Evolutionary conservation across 2,329 filamentous ascomycete species (phyloP), one percentile per base, ranked within the genome.

Genomic region (Nannizziopsis arthrosporioides): DNA sequence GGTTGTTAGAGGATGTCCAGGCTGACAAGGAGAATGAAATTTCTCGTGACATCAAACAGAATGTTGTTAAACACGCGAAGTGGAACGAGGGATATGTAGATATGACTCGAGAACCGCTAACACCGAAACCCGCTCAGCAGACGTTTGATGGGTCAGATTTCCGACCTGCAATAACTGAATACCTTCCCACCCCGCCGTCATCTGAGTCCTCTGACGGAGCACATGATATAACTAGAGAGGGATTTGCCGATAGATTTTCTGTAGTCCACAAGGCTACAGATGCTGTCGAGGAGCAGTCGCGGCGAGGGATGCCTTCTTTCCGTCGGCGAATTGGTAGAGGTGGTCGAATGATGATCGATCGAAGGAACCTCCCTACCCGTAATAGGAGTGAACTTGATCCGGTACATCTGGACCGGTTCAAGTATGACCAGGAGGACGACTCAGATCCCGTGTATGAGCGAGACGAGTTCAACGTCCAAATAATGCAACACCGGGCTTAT

Each of bases 51-150:
- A 86, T 96, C 63, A 85, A 93, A 64, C 80, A 80, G 57, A 90
- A 93, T 67, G 81, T 93, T 47, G 77, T 83, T 58, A 90, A 92
- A 67, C 90, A 95, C 68, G 80, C 84, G 57, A 81, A 84, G 63
- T 95, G 90, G 88, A 95, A 95, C 67, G 76, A 85, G 58, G 84
- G 85, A 61, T 88, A 86, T 71, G 78, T 93, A 59, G 89, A 96
- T 69, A 76, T 88, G 62, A 95, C 90, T 53, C 81, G 82, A 69
- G 81, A 82, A 55, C 88, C 90, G 44, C 76, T 96, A 55, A 86
- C 85, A 44, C 88, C 88, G 17, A 79, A 85, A 38, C 44, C 44
- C 7, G 73, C 78, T 59, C 82, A 86, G 51, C 73, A 77, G 55
- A 72, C 69, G 37, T 72, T 73, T 56, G 75, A 82, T 54, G 40